These are phyloP conservation scores for Serendipita sp. DNA, from an alignment of 1,284 basidiomycete species.

Conservation along the genomic window DNA sequence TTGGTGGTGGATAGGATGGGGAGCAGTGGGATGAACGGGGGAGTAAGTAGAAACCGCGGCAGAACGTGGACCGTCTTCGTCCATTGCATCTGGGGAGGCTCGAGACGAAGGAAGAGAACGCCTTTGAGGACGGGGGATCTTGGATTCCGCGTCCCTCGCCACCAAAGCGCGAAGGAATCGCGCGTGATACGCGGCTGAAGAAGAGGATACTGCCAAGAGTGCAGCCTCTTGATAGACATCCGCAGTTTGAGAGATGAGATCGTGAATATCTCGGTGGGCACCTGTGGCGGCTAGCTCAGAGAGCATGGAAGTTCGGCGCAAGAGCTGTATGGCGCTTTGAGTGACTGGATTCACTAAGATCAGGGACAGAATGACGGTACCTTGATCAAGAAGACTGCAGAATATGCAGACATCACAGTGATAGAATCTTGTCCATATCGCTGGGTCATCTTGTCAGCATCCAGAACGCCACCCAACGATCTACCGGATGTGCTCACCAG, in stretches of 20 bases:
- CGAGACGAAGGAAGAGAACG: not conserved
- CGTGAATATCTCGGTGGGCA: slow-evolving; percentile 37
- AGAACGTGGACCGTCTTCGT: not conserved
- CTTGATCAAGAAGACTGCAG: slow-evolving; percentile 60
- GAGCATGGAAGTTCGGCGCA: slow-evolving; percentile 12
- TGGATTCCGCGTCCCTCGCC: slow-evolving; percentile 30
- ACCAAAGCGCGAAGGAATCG: slow-evolving; percentile 60
- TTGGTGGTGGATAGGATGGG: not conserved
- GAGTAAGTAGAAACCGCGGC: not conserved
- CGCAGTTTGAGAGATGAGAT: slow-evolving; percentile 47
- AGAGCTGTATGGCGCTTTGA: slow-evolving; percentile 9
- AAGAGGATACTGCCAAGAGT: slow-evolving; percentile 12
- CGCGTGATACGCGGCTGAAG: slow-evolving; percentile 51
- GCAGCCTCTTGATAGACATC: slow-evolving; percentile 62
- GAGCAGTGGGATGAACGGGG: not conserved
- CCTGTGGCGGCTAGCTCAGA: slow-evolving; percentile 8
- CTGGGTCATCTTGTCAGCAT: slow-evolving; percentile 25
- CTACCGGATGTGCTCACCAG: slow-evolving; percentile 34
- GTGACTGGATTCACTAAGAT: slow-evolving; percentile 11
- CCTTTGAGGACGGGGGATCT: not conserved
- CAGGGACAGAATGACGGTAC: slow-evolving; percentile 22
- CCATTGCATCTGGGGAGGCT: not conserved
- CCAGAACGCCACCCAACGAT: not conserved
- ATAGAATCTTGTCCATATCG: slow-evolving; percentile 70
- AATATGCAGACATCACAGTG: slow-evolving; percentile 70